phyloP scores from a whole-genome alignment of 768 basidiomycete species.

The Hericium alpestre region DNA sequence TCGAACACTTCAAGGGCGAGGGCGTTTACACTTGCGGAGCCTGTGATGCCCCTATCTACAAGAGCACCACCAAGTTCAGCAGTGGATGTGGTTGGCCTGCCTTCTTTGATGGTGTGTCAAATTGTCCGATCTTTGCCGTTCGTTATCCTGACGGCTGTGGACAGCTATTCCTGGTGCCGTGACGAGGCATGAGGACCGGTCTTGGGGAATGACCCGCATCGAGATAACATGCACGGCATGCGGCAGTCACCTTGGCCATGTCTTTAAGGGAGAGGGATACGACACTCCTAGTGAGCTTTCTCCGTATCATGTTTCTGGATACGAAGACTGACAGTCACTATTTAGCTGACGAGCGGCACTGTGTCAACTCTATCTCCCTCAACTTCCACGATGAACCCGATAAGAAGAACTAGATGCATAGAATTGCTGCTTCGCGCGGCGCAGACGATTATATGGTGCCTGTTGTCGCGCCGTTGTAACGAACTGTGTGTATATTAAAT shows the following conservation, averaged over 20 bases:
- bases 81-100: conserved; percentile 98
- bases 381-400: conserved; percentile 51
- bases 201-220: conserved; percentile 57
- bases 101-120: conserved; percentile 72
- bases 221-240: conserved; percentile 89
- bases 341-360: conserved; percentile 72
- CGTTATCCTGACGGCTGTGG: background rate
- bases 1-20: conserved; percentile 52
- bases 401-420: background rate
- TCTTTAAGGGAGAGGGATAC: conserved; percentile 89
- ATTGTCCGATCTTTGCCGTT: too few relatives aligned
- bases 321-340: background rate
- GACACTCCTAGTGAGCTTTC: conserved; percentile 49
- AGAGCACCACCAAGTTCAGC: conserved; percentile 81
- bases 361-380: conserved; percentile 81
- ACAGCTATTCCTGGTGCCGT: conserved; percentile 87
- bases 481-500: background rate
- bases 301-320: background rate
- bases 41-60: conserved; percentile 77
- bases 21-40: conserved; percentile 76
- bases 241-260: conserved; percentile 89
- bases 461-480: background rate
- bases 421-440: background rate
- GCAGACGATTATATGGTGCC: background rate
- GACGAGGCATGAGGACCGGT: conserved; percentile 58